These are phyloP conservation scores for Platanus orientalis DNA, from an alignment of 164 flowering plant species.

Conservation along the genomic window DNA sequence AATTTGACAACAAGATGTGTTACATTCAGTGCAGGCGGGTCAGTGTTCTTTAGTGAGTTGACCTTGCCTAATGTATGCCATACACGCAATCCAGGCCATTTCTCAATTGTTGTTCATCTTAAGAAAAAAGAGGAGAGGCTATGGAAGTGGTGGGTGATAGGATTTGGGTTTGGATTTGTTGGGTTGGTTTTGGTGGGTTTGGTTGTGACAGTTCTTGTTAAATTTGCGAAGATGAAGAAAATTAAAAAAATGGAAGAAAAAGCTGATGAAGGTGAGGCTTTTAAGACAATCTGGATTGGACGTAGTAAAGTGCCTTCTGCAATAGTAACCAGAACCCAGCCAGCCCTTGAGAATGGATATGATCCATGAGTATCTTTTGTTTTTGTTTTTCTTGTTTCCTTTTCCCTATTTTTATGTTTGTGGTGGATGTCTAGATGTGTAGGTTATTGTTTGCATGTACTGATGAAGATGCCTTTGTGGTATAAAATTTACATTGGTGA, in stretches of 20 bases:
- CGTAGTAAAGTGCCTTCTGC: conserved; percentile 65
- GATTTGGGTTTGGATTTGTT: conserved; percentile 32
- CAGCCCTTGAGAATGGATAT: conserved; percentile 42
- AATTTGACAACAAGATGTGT: conserved; percentile 38
- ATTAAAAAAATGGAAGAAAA: conserved; percentile 44
- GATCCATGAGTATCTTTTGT: conserved; percentile 25
- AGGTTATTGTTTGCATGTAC: too few relatives aligned
- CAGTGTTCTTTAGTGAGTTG: conserved; percentile 26
- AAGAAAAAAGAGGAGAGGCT: conserved; percentile 18
- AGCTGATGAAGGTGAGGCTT: conserved; percentile 44
- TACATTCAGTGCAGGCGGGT: conserved; percentile 40
- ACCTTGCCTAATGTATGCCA: conserved; percentile 25
- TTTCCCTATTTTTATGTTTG: too few relatives aligned
- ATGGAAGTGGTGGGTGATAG: conserved; percentile 42
- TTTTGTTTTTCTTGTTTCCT: too few relatives aligned
- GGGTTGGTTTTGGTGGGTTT: conserved; percentile 34
- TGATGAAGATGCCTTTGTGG: too few relatives aligned
- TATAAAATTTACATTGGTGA: too few relatives aligned
- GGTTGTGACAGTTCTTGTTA: conserved; percentile 17
- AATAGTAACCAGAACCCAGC: conserved; percentile 52
- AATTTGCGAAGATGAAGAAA: conserved; percentile 29
- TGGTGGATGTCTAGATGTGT: too few relatives aligned
- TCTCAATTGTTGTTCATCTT: conserved; percentile 18
- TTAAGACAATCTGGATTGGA: conserved; percentile 51
- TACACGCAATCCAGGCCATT: conserved; percentile 36